A percentile compares a stretch with the other conserved stretches of the same genome.
phyloP scores from a whole-genome alignment of 352 stramenopile genomes.

The Phytophthora pseudosyringae region DNA sequence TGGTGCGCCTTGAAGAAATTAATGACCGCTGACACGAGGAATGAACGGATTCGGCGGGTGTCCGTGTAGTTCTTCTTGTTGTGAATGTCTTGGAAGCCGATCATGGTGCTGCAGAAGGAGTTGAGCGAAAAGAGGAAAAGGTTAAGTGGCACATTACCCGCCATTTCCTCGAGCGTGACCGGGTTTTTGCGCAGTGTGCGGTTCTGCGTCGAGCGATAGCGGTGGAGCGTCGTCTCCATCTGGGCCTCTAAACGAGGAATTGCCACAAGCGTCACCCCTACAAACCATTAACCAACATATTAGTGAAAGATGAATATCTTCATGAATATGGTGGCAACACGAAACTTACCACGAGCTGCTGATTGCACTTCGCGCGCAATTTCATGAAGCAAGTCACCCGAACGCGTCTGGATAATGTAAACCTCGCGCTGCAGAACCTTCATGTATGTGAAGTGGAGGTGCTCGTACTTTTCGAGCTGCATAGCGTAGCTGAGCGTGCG shows the following conservation, averaged over 20 bases:
- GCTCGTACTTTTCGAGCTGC: constrained; percentile 79
- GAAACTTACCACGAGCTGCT: constrained; percentile 44
- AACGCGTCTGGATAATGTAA: constrained; percentile 76
- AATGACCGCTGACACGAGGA: constrained; percentile 49
- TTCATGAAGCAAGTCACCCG: constrained; percentile 67
- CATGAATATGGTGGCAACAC: background rate
- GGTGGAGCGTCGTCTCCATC: constrained; percentile 72
- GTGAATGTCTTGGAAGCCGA: constrained; percentile 67
- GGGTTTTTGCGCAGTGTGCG: constrained; percentile 55
- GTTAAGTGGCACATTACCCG: constrained; percentile 79
- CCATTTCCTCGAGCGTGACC: constrained; percentile 65
- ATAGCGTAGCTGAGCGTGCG: constrained; percentile 77
- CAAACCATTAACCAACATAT: background rate
- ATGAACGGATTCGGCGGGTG: constrained; percentile 51
- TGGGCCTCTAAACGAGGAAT: constrained; percentile 59
- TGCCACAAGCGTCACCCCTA: constrained; percentile 57
- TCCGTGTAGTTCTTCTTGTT: constrained; percentile 70
- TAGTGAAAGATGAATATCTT: constrained; percentile 1
- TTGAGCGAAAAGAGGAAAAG: constrained; percentile 84
- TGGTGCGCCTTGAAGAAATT: constrained; percentile 57
- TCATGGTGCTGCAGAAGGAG: constrained; percentile 79
- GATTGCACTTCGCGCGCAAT: constrained; percentile 67
- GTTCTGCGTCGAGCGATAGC: constrained; percentile 67
- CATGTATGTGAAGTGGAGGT: constrained; percentile 77
- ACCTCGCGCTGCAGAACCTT: constrained; percentile 80